Evolutionary conservation across 2,329 filamentous ascomycete species (phyloP).

Genomic region (Aspergillus caelatus): DNA sequence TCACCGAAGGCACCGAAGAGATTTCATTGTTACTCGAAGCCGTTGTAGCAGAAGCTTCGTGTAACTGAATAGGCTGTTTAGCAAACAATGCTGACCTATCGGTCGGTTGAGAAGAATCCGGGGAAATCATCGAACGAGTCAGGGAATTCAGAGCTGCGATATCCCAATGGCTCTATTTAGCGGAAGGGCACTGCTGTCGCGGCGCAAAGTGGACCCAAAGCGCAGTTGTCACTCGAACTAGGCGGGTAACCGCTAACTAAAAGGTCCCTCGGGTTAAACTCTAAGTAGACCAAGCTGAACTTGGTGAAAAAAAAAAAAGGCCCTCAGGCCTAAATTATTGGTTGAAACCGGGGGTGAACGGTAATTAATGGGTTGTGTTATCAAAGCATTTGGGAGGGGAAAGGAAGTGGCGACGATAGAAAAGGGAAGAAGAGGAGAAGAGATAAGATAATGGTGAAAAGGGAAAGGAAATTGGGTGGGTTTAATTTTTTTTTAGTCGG

Average conservation of each 20-base stretch:
- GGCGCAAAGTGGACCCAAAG: conserved; percentile 3
- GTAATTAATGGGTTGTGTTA: neutral
- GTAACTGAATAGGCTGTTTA: conserved; percentile 21
- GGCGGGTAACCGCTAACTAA: conserved; percentile 4
- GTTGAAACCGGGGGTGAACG: neutral
- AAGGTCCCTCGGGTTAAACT: conserved; percentile 16
- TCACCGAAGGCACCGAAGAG: conserved; percentile 16
- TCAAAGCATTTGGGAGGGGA: conserved; percentile 1
- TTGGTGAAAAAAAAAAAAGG: conserved; percentile 5
- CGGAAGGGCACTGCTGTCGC: conserved; percentile 14
- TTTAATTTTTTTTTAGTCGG: neutral
- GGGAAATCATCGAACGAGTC: conserved; percentile 28
- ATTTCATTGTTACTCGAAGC: conserved; percentile 22
- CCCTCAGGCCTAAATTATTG: conserved; percentile 7
- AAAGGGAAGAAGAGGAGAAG: neutral
- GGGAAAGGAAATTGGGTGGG: neutral
- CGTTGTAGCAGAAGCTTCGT: conserved; percentile 20
- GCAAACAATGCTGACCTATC: conserved; percentile 26
- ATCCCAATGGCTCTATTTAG: conserved; percentile 9
- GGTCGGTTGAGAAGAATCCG: conserved; percentile 26
- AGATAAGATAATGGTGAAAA: conserved; percentile 1
- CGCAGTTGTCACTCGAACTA: conserved; percentile 5
- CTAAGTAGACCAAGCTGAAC: conserved; percentile 14
- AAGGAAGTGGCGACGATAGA: neutral
- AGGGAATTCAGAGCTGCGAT: conserved; percentile 4